Evolutionary conservation across 2,329 filamentous ascomycete species (phyloP), one percentile per base, ranked within the genome.

Genomic region (Lasiodiplodia sp.): DNA sequence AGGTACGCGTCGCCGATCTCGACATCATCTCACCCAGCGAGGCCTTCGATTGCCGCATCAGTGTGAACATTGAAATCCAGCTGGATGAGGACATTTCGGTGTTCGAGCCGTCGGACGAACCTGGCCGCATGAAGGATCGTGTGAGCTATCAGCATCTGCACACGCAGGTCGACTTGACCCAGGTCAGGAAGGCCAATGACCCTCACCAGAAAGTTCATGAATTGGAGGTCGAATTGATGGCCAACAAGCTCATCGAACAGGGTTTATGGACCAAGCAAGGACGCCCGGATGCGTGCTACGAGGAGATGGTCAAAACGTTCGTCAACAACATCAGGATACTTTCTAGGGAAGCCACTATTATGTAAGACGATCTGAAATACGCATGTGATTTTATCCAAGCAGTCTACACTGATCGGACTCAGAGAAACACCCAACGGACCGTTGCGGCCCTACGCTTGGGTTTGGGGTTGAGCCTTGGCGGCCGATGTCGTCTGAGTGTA

Each of bases 81-180:
- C 97, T 90, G 83, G 77, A 81, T 3, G 75, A 76, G 28, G 87
- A 93, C 3, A 77, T 82, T 0, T 79, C 84, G 3, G 74, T 78
- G 14, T 74, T 78, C 10, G 83, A 85, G 79, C 55, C 80, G 74
- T 16, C 77, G 71, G 57, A 76, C 53, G 69, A 76, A 70, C 71
- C 77, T 7, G 90, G 93, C 74, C 89, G 94, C 7, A 90, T 88
- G 73, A 99, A 99, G 79, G 94, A 99, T 79, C 88, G 96, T 21
- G 84, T 99, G 77, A 96, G 92, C 76, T 99, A 99, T 81, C 90
- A 87, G 11, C 96, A 98, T 78, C 87, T 94, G 51, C 76, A 77
- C 34, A 97, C 96, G 77, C 92, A 96, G 77, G 87, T 99, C 73
- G 96, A 99, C 80, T 83, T 99, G 63, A 99, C 96, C 0, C 94